These are phyloP conservation scores for Pyrus hybrid DNA, from an alignment of 331 rosid species.

Conservation along the genomic window DNA sequence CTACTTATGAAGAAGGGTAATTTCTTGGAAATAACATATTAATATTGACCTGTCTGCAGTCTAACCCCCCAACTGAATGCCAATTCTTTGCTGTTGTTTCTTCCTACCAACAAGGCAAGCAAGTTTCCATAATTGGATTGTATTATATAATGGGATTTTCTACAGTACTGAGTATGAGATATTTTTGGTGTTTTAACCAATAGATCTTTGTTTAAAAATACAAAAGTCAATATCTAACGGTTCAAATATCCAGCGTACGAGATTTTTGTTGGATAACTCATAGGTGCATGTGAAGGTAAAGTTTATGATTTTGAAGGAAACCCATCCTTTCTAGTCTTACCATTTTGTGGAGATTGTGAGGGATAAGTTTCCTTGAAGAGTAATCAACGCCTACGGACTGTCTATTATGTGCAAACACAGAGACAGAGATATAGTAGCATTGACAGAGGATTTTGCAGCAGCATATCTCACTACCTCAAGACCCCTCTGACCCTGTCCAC, in stretches of 20 bases:
- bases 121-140: neutral
- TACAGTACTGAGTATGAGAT: too few relatives aligned
- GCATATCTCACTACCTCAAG: conserved; percentile 42
- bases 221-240: too few relatives aligned
- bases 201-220: too few relatives aligned
- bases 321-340: too few relatives aligned
- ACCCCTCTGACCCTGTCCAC: conserved; percentile 41
- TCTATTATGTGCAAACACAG: conserved; percentile 48
- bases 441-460: conserved; percentile 42
- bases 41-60: neutral
- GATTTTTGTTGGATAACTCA: too few relatives aligned
- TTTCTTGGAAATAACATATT: neutral
- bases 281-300: too few relatives aligned
- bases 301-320: too few relatives aligned
- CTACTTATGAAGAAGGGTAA: neutral
- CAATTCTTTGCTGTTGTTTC: neutral
- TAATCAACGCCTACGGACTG: conserved; percentile 37
- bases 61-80: neutral
- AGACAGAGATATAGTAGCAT: conserved; percentile 48
- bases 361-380: too few relatives aligned
- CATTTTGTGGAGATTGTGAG: too few relatives aligned
- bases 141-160: too few relatives aligned
- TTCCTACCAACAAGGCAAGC: neutral
- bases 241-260: too few relatives aligned
- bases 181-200: too few relatives aligned